Evolutionary conservation across 2,329 filamentous ascomycete genomes (phyloP), one percentile per base, ranked within the genome.

Genomic region (Pseudocercospora fijiensis): DNA sequence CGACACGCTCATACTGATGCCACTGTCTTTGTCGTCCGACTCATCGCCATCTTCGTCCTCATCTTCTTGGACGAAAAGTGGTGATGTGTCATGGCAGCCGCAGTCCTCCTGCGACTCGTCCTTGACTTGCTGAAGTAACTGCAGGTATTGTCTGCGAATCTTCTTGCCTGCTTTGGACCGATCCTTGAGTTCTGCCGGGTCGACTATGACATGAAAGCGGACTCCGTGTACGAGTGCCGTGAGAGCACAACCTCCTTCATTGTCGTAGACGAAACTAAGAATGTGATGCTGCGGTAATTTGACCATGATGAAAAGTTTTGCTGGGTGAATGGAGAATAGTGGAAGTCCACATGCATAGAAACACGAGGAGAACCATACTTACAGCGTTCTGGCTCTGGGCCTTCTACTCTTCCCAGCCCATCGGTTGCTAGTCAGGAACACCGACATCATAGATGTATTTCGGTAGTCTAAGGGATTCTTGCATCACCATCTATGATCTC

Each of bases 201-300:
- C 71, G n/a, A 72, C 71, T 47, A 74, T 72, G 52, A 75, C 65
- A 65, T 77, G 75, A 26, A 74, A 75, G 8, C 74, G 70, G 6
- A 69, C 62, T n/a, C 70, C 67, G 58, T 74, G 69, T 27, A 71
- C 65, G n/a, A 72, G 62, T 2, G 70, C 71, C 0, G 74, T 77
- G 27, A 77, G 58, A 7, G 75, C 72, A 60, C 70, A 75, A 33
- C 69, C 70, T 58, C 73, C 65, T 4, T 74, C 69, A 41, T 73
- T 70, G 64, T 76, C 73, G 45, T 71, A 69, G 47, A 74, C 71
- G 66, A 76, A 76, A 51, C 74, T 67, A 30, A 76, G 67, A 2
- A 74, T 67, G 37, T 76, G 60, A 74, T 69, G 69, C 30, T 64
- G 41, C n/a, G 65, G 67, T 41, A 68, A 52, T 56, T 64, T 66